Evolutionary conservation across 179 eudicot species (phyloP), one percentile per base, ranked within the genome.

Genomic region (Drosera spatulata): DNA sequence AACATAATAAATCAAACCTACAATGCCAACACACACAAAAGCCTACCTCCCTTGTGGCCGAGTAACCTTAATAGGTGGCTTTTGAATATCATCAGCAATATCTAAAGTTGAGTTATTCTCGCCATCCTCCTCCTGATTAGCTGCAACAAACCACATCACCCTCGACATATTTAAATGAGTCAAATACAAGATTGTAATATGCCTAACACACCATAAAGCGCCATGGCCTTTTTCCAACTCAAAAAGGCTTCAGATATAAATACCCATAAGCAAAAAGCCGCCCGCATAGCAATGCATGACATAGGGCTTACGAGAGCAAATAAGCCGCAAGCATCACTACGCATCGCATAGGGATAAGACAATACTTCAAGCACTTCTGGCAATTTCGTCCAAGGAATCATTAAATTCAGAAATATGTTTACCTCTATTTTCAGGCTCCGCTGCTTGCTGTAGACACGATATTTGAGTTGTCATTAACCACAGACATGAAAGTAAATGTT

Each of bases 41-140:
- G 57, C 77, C 59, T 22, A 88, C 97, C 96, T 85, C 73, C 97
- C 96, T 70, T 85, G 96, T 10, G 96, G 96, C 51, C 95, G 82
- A 37, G 97, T 82, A 59, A 71, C 81, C 72, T 85, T 91, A 50
- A 62, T 70, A 53, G 51, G 71, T 47, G 78, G 58, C 42, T 66
- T 76, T 61, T 55, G 60, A 58, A 22, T 53, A 39, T 61, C 76
- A 13, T 63, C 61, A 45, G 63, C 46, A 37, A 74, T 69, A 55
- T 58, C 52, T 51, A 63, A 48, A 44, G 57, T 64, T 6, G 50
- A 53, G 46, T 11, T 58, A 10, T 10, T 12, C 15, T 62, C 58
- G 13, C 58, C 51, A 22, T 53, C 70, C 58, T 69, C 70, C 14
- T 74, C 80, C 52, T 71, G 73, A 56, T 77, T 74, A 62, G 47